Evolutionary conservation across 306 rosid species (phyloP).

Genomic region (Cucumis hystrix): DNA sequence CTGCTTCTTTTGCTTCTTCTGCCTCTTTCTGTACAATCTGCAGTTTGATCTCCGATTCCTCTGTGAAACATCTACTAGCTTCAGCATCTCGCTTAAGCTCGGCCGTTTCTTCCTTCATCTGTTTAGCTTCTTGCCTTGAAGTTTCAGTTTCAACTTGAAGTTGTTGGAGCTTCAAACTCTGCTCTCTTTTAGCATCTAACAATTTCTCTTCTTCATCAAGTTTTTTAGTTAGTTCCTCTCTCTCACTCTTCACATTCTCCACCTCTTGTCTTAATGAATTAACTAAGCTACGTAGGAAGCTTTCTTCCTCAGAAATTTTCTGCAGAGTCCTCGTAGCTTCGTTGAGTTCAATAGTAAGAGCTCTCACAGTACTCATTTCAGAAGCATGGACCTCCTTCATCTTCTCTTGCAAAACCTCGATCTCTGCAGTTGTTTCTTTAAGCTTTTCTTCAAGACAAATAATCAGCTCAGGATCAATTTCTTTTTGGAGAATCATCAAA

Average conservation of each 20-base stretch:
- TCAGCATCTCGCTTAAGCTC: conserved; percentile 41
- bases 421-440: conserved; percentile 34
- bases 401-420: conserved; percentile 45
- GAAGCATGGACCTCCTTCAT: conserved; percentile 50
- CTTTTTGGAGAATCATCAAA: conserved; percentile 29
- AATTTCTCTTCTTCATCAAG: conserved; percentile 18
- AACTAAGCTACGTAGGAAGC: conserved; percentile 34
- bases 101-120: conserved; percentile 29
- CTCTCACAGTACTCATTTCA: conserved; percentile 46
- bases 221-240: conserved; percentile 20
- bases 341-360: conserved; percentile 37
- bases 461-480: conserved; percentile 29
- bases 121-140: conserved; percentile 35
- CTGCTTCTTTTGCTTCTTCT: conserved; percentile 47
- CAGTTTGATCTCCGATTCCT: conserved; percentile 35
- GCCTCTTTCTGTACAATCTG: conserved; percentile 31
- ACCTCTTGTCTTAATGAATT: conserved; percentile 33
- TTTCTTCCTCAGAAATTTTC: conserved; percentile 47
- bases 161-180: conserved; percentile 19
- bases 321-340: conserved; percentile 52
- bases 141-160: conserved; percentile 29
- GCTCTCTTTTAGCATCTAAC: neutral
- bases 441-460: conserved; percentile 30
- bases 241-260: conserved; percentile 35
- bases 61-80: conserved; percentile 15